These are phyloP conservation scores for Trametes sp. DNA, from an alignment of 1,284 basidiomycete genomes.

Conservation along the genomic window DNA sequence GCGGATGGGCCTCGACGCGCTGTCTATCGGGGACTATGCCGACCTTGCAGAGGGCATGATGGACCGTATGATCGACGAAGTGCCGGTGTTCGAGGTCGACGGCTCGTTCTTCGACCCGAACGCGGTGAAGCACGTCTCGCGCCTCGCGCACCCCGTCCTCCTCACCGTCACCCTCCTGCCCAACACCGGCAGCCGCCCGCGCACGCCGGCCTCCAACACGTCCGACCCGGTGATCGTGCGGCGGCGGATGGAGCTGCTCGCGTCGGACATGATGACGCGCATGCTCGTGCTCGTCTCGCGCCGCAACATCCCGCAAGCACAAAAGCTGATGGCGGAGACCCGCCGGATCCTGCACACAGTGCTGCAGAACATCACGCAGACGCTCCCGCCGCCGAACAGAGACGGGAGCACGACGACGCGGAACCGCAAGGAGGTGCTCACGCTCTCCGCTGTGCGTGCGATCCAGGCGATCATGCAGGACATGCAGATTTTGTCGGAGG, in stretches of 20 bases:
- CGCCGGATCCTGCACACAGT: slow-evolving; percentile 87
- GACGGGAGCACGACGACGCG: slow-evolving; percentile 57
- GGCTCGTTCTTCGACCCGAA: slow-evolving; percentile 92
- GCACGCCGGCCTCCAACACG: slow-evolving; percentile 54
- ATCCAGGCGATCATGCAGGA: slow-evolving; percentile 86
- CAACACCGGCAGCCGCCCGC: slow-evolving; percentile 46
- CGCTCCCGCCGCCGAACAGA: slow-evolving; percentile 57
- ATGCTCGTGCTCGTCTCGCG: slow-evolving; percentile 89
- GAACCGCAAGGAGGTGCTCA: slow-evolving; percentile 79
- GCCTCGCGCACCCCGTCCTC: slow-evolving; percentile 87
- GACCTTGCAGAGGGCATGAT: slow-evolving; percentile 86
- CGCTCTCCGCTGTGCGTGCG: slow-evolving; percentile 74
- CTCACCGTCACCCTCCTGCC: slow-evolving; percentile 90
- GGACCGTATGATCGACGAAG: slow-evolving; percentile 92
- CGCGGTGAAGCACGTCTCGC: slow-evolving; percentile 80
- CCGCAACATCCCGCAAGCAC: slow-evolving; percentile 86
- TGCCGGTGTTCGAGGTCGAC: slow-evolving; percentile 91
- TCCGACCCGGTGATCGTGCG: slow-evolving; percentile 89
- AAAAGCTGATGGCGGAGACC: slow-evolving; percentile 88
- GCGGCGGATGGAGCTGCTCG: slow-evolving; percentile 92
- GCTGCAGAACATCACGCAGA: slow-evolving; percentile 79
- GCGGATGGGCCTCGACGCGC: slow-evolving; percentile 79
- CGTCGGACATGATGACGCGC: slow-evolving; percentile 94
- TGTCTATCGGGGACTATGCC: slow-evolving; percentile 71
- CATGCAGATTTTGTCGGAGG: slow-evolving; percentile 84